A percentile compares a stretch with the other conserved stretches of the same genome.
Conservation (phyloP, 441 rosid species). For the Brassica hybrid region DNA sequence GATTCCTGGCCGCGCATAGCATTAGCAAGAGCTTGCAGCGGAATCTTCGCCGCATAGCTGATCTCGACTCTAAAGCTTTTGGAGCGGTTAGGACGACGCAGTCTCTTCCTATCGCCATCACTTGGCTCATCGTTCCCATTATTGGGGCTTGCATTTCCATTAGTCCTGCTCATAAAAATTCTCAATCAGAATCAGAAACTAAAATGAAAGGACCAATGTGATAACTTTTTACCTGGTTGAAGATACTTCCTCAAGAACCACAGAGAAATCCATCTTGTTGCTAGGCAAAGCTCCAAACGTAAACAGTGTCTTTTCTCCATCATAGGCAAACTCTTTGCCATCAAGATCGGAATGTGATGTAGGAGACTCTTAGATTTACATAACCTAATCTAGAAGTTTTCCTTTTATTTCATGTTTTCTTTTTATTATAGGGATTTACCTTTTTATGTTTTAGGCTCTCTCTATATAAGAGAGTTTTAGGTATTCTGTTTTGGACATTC, state of each 20-base stretch:
- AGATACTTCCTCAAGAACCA: constrained; percentile 58
- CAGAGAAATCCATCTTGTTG: constrained; percentile 59
- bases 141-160: constrained; percentile 46
- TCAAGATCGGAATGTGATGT: constrained; percentile 40
- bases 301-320: constrained; percentile 65
- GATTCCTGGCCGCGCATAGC: constrained; percentile 64
- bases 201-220: constrained; percentile 7
- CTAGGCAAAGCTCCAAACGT: constrained; percentile 55
- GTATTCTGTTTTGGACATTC: too few species aligned
- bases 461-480: too few species aligned
- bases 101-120: constrained; percentile 53
- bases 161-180: constrained; percentile 40
- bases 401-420: too few species aligned
- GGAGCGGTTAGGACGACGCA: constrained; percentile 49
- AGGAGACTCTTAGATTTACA: too few species aligned
- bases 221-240: constrained; percentile 48
- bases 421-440: too few species aligned
- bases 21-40: constrained; percentile 61
- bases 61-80: constrained; percentile 57
- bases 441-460: too few species aligned
- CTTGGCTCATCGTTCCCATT: constrained; percentile 39
- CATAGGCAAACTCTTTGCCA: constrained; percentile 64
- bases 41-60: constrained; percentile 61
- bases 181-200: not conserved
- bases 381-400: too few species aligned